Evolutionary conservation across 345 rosid genomes (phyloP), one percentile per base, ranked within the genome.

Genomic region (Arabis hirsuta): DNA sequence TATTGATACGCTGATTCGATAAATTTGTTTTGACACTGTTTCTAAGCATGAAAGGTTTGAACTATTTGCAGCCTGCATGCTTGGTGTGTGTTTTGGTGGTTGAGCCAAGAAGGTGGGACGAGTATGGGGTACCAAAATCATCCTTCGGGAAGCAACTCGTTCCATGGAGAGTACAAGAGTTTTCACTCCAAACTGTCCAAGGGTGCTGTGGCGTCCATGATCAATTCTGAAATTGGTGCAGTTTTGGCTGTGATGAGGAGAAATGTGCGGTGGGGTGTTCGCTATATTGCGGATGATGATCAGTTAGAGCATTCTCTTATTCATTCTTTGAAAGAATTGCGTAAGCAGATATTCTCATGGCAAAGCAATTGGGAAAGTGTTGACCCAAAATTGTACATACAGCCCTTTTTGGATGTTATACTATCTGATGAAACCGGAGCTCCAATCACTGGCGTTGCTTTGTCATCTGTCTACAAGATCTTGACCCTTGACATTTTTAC

Each of bases 181-280:
- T 60, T 38, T 56, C 62, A 65, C 47, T 13, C 69, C 47, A 84
- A 66, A 65, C 77, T 71, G n/a, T 70, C 87, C 19, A 76, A 72
- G 47, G 85, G 80, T 44, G 81, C 88, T 54, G 73, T 87, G 4
- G 82, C 90, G 9, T 87, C 86, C 13, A 83, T 85, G 90, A 76
- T 89, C 64, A 89, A 87, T 78, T 81, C 87, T 9, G 92, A 89
- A 62, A 78, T 89, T 38, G 90, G 88, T 56, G 87, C 90, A 0
- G 90, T 87, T 69, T 81, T 89, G 84, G 87, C 90, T 79, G 91
- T 89, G 68, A 85, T 89, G 88, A 81, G 92, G 73, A 87, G 96
- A 77, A 89, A 89, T 65, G 90, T 84, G 8, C 76, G 92, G 57
- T 87, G 96, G 96, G 90, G 90, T 44, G 81, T 78, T 10, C 87